Conservation (phyloP, 2,329 filamentous ascomycete genomes). For the Magnaporthiopsis poae region DNA sequence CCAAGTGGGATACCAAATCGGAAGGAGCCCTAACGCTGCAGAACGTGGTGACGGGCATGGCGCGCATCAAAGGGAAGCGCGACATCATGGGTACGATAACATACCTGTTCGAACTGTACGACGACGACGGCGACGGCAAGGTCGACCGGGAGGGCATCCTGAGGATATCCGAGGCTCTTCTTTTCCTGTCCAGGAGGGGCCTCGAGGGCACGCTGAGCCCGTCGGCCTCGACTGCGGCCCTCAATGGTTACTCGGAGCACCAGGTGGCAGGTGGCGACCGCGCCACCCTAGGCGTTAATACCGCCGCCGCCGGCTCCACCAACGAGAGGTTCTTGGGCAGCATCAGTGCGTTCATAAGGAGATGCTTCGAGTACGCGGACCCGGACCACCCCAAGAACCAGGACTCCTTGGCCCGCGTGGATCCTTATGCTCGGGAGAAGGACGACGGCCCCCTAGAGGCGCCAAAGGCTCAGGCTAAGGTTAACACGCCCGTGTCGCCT, state of each 20-base stretch:
- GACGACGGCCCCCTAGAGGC: conserved; percentile 1
- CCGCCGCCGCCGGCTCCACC: conserved; percentile 34
- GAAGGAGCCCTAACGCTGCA: conserved; percentile 73
- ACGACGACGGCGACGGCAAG: conserved; percentile 80
- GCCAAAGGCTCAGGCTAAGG: conserved; percentile 7
- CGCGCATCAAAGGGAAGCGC: conserved; percentile 79
- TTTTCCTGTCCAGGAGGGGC: conserved; percentile 84
- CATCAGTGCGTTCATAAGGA: conserved; percentile 87
- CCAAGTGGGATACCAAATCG: conserved; percentile 74
- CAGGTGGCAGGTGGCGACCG: conserved; percentile 11
- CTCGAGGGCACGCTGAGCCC: conserved; percentile 65
- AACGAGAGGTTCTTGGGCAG: conserved; percentile 87
- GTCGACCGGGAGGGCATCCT: conserved; percentile 93
- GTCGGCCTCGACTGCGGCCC: conserved; percentile 47
- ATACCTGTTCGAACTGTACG: conserved; percentile 96
- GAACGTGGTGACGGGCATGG: conserved; percentile 83
- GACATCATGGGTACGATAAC: conserved; percentile 98
- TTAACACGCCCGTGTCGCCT: conserved; percentile 10
- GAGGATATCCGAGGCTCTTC: conserved; percentile 81
- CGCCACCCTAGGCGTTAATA: neutral
- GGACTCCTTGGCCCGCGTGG: conserved; percentile 16
- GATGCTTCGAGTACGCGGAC: conserved; percentile 97
- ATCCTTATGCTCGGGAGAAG: neutral
- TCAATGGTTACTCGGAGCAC: conserved; percentile 32
- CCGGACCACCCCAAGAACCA: conserved; percentile 67